Evolutionary conservation across 495 filamentous ascomycete genomes (phyloP).

Genomic region (Tuber umbilicatum): DNA sequence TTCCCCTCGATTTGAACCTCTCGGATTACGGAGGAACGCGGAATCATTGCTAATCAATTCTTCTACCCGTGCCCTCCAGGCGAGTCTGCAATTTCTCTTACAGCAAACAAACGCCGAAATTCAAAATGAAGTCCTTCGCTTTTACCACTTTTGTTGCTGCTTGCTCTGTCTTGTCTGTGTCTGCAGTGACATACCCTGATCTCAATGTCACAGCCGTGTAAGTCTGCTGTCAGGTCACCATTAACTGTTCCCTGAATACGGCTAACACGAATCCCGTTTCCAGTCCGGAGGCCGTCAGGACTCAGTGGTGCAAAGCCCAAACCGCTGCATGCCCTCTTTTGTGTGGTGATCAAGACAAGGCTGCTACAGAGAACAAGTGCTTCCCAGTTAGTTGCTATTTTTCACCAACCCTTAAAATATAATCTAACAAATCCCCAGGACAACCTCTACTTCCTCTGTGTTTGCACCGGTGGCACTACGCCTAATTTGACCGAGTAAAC

Average conservation of each 20-base stretch:
- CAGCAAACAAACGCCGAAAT: slow-evolving; percentile 8
- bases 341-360: slow-evolving; percentile 50
- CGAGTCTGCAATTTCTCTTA: slow-evolving; percentile 11
- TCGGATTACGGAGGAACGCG: slow-evolving; percentile 12
- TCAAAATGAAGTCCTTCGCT: slow-evolving; percentile 35
- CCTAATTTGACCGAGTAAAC: slow-evolving; percentile 39
- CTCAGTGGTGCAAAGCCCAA: slow-evolving; percentile 54
- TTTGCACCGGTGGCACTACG: slow-evolving; percentile 20
- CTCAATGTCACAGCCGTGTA: slow-evolving; percentile 30
- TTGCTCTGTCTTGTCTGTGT: slow-evolving; percentile 24
- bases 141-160: slow-evolving; percentile 29
- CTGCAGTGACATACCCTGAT: slow-evolving; percentile 24
- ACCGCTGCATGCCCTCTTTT: slow-evolving; percentile 56
- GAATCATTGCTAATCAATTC: slow-evolving; percentile 15
- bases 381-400: slow-evolving; percentile 30
- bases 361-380: slow-evolving; percentile 27
- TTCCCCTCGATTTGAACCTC: neutral
- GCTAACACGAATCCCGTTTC: neutral
- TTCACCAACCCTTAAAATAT: neutral
- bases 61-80: neutral
- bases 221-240: slow-evolving; percentile 8
- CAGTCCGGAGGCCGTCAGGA: slow-evolving; percentile 6
- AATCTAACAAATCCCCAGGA: slow-evolving; percentile 11
- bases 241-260: neutral
- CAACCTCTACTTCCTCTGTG: slow-evolving; percentile 21